Evolutionary conservation across 2,329 filamentous ascomycete genomes (phyloP), one percentile per base, ranked within the genome.

Genomic region (Colletotrichum chlorophyti): DNA sequence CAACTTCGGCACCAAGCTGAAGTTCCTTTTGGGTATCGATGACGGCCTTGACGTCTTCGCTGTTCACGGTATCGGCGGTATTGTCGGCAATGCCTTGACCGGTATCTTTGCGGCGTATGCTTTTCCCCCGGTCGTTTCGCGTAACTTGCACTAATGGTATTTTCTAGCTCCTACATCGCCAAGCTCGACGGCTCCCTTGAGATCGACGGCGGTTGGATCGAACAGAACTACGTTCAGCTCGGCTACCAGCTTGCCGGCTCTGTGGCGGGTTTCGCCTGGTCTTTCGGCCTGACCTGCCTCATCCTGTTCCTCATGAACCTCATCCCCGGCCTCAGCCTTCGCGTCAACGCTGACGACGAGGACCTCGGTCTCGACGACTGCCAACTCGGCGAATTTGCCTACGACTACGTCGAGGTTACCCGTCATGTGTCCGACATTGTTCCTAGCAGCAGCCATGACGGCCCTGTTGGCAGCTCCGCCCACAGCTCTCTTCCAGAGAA

Each of bases 21-120:
- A 82, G 87, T 88, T 84, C 67, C 51, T 82, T 45, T 81, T 96
- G 69, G 87, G 87, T 62, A 87, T 96, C 53, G 92, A 96, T 67
- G 92, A 96, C 70, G 89, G 90, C 6, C 90, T 96, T 75, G 92
- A 96, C 78, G 88, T 96, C 68, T 95, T 96, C 75, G 92, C 92
- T 65, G 91, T 95, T 75, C 92, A 96, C 83, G 91, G 85, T 68
- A 78, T 96, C 63, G 91, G 92, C 45, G 92, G 92, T 64, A 91
- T 95, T 64, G 82, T 89, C 57, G 92, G 92, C 47, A 90, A 96
- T 67, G 74, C 93, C 59, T 80, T 91, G 74, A 94, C 91, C 54
- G 91, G 88, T 63, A 76, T 94, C 63, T 92, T 94, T 70, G 90
- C 85, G 65, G 86, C 89, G 82, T 85, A 73, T 70, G 81, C 79